Conservation (phyloP, 2,329 filamentous ascomycete species). For the Coniochaeta sp. region DNA sequence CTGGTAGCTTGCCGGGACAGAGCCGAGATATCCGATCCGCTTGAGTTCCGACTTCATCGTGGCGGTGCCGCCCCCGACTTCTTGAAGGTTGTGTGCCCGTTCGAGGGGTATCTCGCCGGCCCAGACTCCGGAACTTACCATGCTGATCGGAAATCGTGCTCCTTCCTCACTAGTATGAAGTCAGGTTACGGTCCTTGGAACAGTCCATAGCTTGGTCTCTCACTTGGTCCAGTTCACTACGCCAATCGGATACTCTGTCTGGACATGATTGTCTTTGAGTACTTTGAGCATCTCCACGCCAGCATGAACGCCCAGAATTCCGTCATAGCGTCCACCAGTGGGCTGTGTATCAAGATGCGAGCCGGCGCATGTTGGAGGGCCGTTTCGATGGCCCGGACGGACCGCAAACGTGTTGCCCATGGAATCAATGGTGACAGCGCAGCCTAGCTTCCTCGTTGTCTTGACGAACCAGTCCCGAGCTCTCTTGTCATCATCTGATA, state of each 20-base stretch:
- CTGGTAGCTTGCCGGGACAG: conserved; percentile 21
- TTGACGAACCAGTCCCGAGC: conserved; percentile 70
- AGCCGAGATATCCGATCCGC: conserved; percentile 63
- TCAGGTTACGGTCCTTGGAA: neutral
- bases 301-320: conserved; percentile 66
- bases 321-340: conserved; percentile 63
- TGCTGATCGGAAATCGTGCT: conserved; percentile 69
- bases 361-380: conserved; percentile 54
- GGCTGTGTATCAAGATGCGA: conserved; percentile 63
- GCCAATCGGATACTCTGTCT: conserved; percentile 65
- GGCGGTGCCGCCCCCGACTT: conserved; percentile 53
- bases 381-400: conserved; percentile 48
- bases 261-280: conserved; percentile 57
- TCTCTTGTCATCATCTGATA: conserved; percentile 63
- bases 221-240: conserved; percentile 74
- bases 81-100: conserved; percentile 50
- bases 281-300: conserved; percentile 66
- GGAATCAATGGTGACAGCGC: conserved; percentile 58
- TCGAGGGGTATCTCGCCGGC: conserved; percentile 56
- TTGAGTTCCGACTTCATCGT: conserved; percentile 63
- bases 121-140: conserved; percentile 72
- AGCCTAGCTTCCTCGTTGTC: conserved; percentile 55
- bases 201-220: conserved; percentile 4
- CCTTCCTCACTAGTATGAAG: conserved; percentile 59
- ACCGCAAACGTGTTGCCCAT: conserved; percentile 81